A percentile compares a stretch with the other conserved stretches of the same genome.
These are phyloP conservation scores for Chalciporus chontae DNA, from an alignment of 768 basidiomycete genomes.

Conservation along the genomic window DNA sequence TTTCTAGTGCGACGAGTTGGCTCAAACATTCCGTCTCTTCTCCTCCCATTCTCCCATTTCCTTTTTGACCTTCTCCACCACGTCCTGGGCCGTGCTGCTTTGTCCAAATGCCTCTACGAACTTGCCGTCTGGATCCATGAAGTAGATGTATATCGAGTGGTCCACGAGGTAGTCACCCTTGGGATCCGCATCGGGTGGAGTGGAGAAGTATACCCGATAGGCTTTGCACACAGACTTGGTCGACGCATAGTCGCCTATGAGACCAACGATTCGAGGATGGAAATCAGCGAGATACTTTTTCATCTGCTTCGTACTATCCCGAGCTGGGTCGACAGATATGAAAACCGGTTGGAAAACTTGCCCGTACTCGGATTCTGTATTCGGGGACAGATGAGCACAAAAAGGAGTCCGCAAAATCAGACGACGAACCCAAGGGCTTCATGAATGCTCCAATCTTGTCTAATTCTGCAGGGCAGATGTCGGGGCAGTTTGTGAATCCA, in stretches of 20 bases:
- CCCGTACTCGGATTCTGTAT: slow-evolving; percentile 64
- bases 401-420: background rate
- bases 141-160: slow-evolving; percentile 94
- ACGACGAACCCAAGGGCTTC: slow-evolving; percentile 59
- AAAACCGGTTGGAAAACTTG: slow-evolving; percentile 84
- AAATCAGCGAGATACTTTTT: slow-evolving; percentile 76
- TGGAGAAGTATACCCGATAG: slow-evolving; percentile 98
- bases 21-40: slow-evolving; percentile 31
- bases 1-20: background rate
- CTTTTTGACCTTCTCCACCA: slow-evolving; percentile 58
- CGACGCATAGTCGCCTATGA: slow-evolving; percentile 81
- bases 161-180: slow-evolving; percentile 97
- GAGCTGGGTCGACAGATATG: slow-evolving; percentile 94
- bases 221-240: slow-evolving; percentile 90
- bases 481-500: slow-evolving; percentile 99
- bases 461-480: slow-evolving; percentile 96
- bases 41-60: slow-evolving; percentile 43
- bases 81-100: slow-evolving; percentile 62
- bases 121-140: slow-evolving; percentile 92
- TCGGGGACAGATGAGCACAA: slow-evolving; percentile 8
- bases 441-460: slow-evolving; percentile 89
- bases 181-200: slow-evolving; percentile 81
- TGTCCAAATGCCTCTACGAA: slow-evolving; percentile 98
- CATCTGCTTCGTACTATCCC: slow-evolving; percentile 67
- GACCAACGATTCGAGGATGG: slow-evolving; percentile 84